These are phyloP conservation scores for Pisolithus thermaeus DNA, from an alignment of 1,284 basidiomycete species.

Conservation along the genomic window DNA sequence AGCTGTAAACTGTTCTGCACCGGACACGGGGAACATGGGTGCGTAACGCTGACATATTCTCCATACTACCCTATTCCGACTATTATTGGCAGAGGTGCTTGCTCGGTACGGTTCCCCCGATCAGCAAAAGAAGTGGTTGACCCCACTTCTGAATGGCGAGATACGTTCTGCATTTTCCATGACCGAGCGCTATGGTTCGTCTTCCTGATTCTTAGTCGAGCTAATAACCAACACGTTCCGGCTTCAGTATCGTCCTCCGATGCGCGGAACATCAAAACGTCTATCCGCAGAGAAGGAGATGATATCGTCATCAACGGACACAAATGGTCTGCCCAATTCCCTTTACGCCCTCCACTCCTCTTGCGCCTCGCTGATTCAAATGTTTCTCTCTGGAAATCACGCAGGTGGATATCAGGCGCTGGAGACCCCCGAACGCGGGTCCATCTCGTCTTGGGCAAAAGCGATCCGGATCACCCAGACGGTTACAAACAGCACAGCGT, in stretches of 20 bases:
- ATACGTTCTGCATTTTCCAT: slow-evolving; percentile 93
- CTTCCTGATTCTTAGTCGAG: neutral
- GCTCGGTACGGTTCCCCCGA: slow-evolving; percentile 87
- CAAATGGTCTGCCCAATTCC: slow-evolving; percentile 67
- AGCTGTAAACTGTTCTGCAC: slow-evolving; percentile 88
- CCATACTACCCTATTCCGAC: slow-evolving; percentile 1
- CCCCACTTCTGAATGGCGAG: slow-evolving; percentile 85
- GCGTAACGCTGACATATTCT: slow-evolving; percentile 16
- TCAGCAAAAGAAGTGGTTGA: slow-evolving; percentile 90
- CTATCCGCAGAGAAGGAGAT: slow-evolving; percentile 79
- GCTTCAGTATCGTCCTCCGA: slow-evolving; percentile 85
- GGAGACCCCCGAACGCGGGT: slow-evolving; percentile 88
- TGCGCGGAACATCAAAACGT: slow-evolving; percentile 92
- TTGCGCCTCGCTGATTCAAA: neutral
- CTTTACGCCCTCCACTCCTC: slow-evolving; percentile 5
- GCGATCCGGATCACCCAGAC: slow-evolving; percentile 69
- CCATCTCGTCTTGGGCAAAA: slow-evolving; percentile 94
- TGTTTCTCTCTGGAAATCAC: neutral
- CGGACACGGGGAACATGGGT: slow-evolving; percentile 97
- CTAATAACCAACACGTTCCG: slow-evolving; percentile 8
- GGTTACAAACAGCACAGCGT: slow-evolving; percentile 86
- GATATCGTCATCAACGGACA: slow-evolving; percentile 94
- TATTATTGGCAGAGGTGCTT: slow-evolving; percentile 71
- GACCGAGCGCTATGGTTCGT: slow-evolving; percentile 85
- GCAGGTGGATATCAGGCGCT: slow-evolving; percentile 94